phyloP scores from a whole-genome alignment of 306 rosid species.

The Cicer chorassanicum region DNA sequence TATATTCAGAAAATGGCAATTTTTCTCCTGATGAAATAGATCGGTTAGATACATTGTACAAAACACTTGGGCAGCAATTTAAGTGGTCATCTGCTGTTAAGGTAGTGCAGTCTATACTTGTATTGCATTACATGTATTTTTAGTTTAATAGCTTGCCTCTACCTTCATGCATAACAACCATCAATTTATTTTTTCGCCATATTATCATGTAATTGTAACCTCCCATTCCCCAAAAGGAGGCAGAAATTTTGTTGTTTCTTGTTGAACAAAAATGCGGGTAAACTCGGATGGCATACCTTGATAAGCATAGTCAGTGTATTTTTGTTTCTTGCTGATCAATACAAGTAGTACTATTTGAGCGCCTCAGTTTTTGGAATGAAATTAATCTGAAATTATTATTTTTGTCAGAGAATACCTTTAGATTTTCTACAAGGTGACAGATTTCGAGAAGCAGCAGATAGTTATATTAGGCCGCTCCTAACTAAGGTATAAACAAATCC shows the following conservation, averaged over 20 bases:
- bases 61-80: conserved; percentile 76
- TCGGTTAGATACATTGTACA: conserved; percentile 71
- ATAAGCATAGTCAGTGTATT: conserved; percentile 5
- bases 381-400: conserved; percentile 26
- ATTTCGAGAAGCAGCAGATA: conserved; percentile 84
- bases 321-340: conserved; percentile 13
- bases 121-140: conserved; percentile 15
- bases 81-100: conserved; percentile 94
- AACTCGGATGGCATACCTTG: background rate
- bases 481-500: conserved; percentile 62
- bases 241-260: conserved; percentile 5
- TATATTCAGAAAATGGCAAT: conserved; percentile 64
- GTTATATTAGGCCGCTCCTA: conserved; percentile 84
- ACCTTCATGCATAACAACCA: conserved; percentile 17
- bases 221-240: background rate
- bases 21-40: conserved; percentile 76
- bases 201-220: conserved; percentile 14
- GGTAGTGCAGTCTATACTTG: conserved; percentile 53
- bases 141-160: conserved; percentile 27
- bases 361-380: background rate
- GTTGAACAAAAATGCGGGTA: background rate
- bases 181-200: conserved; percentile 14
- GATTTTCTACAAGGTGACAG: conserved; percentile 89
- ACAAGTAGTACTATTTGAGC: background rate
- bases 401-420: conserved; percentile 88